phyloP scores from a whole-genome alignment of 2,329 filamentous ascomycete genomes.

The Pseudogymnoascus sp. region DNA sequence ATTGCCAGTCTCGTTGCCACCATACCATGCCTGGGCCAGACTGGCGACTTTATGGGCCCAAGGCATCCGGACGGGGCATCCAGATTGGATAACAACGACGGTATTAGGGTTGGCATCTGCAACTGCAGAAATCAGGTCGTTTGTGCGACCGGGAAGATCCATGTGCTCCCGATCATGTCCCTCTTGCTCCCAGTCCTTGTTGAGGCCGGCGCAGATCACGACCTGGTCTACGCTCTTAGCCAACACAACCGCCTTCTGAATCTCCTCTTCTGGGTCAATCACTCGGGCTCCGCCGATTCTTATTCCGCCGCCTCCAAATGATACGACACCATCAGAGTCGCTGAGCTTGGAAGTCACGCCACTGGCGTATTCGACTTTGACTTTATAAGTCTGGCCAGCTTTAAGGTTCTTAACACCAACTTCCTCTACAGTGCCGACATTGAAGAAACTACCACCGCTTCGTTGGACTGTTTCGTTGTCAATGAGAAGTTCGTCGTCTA shows the following conservation, averaged over 20 bases:
- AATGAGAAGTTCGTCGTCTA: constrained; percentile 32
- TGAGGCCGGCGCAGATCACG: constrained; percentile 67
- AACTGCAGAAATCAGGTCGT: constrained; percentile 41
- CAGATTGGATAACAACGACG: constrained; percentile 54
- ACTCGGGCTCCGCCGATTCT: constrained; percentile 54
- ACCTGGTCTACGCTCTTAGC: constrained; percentile 67
- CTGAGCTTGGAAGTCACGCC: constrained; percentile 47
- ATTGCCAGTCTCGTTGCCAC: constrained; percentile 59
- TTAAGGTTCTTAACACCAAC: constrained; percentile 18
- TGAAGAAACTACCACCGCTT: constrained; percentile 25
- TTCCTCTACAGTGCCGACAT: constrained; percentile 25
- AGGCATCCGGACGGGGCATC: constrained; percentile 50
- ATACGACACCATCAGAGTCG: constrained; percentile 37
- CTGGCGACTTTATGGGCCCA: constrained; percentile 38
- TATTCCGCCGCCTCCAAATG: constrained; percentile 50
- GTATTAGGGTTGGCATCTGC: constrained; percentile 50
- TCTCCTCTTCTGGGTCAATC: constrained; percentile 50
- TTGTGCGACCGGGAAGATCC: constrained; percentile 23
- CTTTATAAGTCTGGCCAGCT: constrained; percentile 19
- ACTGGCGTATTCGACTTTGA: constrained; percentile 41
- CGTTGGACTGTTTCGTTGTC: constrained; percentile 30
- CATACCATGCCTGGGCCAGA: constrained; percentile 42
- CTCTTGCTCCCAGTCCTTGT: constrained; percentile 37
- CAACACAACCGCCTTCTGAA: constrained; percentile 57
- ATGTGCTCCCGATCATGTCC: constrained; percentile 24